Evolutionary conservation across 306 rosid species (phyloP), one percentile per base, ranked within the genome.

Genomic region (Rosa multiflora): DNA sequence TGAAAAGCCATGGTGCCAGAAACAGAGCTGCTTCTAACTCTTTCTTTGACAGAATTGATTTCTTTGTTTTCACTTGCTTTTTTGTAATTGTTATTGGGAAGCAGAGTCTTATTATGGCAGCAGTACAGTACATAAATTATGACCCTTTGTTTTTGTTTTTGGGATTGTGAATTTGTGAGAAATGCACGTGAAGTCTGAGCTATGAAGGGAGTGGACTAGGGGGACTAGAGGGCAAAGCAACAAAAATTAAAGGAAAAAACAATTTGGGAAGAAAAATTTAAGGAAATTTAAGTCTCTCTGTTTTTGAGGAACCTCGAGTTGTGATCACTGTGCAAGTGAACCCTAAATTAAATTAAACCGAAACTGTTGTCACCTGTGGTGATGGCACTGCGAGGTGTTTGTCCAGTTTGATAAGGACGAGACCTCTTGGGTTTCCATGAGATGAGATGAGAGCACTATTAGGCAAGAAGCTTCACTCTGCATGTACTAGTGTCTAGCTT

Each of bases 341-440:
- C 79, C 37, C 47, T 49, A 78, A 76, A 83, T 83, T 49, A 78
- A 76, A 83, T 83, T 71, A 82, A 66, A 84, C 62, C 61, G 82
- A 77, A 56, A 72, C 51, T 73, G 79, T 52, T 73, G 79, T 52
- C 48, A 71, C 26, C 79, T 75, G 53, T 46, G 18, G 26, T 42
- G 32, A 20, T 69, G 73, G 51, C 67, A 13, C 6, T 55, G 75
- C 68, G 80, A 76, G 26, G 78, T 59, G 59, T 62, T 62, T 63
- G 90, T 81, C 88, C 74, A 72, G 68, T 86, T 83, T 79, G 86
- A 81, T 77, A 76, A 69, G 68, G 91, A 86, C 80, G 83, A 81
- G 13, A 23, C 76, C 48, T 47, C 42, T 58, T 80, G 40, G 83
- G 47, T 76, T 43, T 79, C 73, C 86, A 58, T 43, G 48, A 67